Base-by-base conservation (phyloP, 2,329 filamentous ascomycete species). In the Sclerotinia borealis region DNA sequence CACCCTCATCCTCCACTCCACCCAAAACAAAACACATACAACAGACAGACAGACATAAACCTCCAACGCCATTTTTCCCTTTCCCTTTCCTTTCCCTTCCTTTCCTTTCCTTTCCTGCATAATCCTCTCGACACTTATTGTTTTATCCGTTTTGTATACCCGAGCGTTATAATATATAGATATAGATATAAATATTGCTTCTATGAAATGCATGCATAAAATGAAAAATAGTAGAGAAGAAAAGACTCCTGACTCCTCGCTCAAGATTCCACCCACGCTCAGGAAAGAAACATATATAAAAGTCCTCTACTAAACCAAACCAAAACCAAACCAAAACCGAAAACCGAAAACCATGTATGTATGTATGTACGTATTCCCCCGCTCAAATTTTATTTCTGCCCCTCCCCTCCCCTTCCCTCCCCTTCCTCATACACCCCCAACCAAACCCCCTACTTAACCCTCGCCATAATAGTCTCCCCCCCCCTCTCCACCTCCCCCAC, bases 381-480 rank as follows among this genome's bases (percentile, higher is more conserved):
- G 15, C 19, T 3, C 48, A 22, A 9, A 11, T 11, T 11, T 11
- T 17, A 15, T 36, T 11, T 3, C n/a, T n/a, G n/a, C n/a, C 37
- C 37, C 9, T 39, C 17, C 37, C 37, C 9, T 39, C 17, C 17
- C 37, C 51, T 11, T 3, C 2, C 9, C 2, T 19, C 25, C 52
- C 13, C 19, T 31, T 43, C 8, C 1, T 11, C 17, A 31, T 22
- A 29, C 37, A 31, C 19, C 11, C 4, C 13, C 22, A 29, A 2
- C 27, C 31, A n/a, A 36, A 9, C 2, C 9, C 22, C 58, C 60
- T 69, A 96, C 77, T 93, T 95, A 55, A 97, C 85, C 78, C 91
- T 93, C 67, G 90, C 87, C 93, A 99, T 97, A 67, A 99, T 91
- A 3, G 95, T 98, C 78, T 98, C 93, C 22, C 85, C 77, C 0